Base-by-base conservation (phyloP, 2,329 filamentous ascomycete species). In the Alternaria brassicicola region DNA sequence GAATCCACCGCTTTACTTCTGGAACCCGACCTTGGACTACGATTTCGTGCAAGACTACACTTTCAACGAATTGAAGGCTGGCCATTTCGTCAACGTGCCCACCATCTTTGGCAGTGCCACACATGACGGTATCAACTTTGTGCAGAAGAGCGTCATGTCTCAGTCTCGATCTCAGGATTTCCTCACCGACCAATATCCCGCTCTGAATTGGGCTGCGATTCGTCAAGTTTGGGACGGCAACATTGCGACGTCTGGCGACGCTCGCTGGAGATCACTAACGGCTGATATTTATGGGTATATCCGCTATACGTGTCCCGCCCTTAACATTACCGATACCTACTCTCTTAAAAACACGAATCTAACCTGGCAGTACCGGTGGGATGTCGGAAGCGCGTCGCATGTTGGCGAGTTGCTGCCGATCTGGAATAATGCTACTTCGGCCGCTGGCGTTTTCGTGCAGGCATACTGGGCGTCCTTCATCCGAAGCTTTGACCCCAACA, bases 351-450 rank as follows among this genome's bases (percentile, higher is more conserved):
- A 70, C 5, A 69, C 63, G 1, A 8, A 56, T 8, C 63, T 70
- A 1, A 76, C 78, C 6, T 84, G 81, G 79, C 79, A 80, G 42
- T 84, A 84, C 61, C 75, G 80, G 0, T 84, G 79, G 75, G 81
- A 84, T 42, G 79, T 84, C 2, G 77, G 74, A 12, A 70, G 76
- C 12, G 72, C 76, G 1, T 66, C 71, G 2, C 74, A 79, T 42
- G 71, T 80, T 2, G 74, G 72, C 2, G 79, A 79, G 62, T 63
- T 74, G 0, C 57, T 68, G 0, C 71, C 77, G 1, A 75, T 81
- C 17, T 81, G 79, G 69, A 73, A 75, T 19, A 71, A 76, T 4
- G 77, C 72, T 4, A 68, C 67, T 1, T 60, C 61, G 1, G 71
- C 72, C 9, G 69, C 73, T 0, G 64, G 64, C 10, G 69, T 71